Evolutionary conservation across 345 rosid species (phyloP).

Genomic region (Limnanthes douglasii): DNA sequence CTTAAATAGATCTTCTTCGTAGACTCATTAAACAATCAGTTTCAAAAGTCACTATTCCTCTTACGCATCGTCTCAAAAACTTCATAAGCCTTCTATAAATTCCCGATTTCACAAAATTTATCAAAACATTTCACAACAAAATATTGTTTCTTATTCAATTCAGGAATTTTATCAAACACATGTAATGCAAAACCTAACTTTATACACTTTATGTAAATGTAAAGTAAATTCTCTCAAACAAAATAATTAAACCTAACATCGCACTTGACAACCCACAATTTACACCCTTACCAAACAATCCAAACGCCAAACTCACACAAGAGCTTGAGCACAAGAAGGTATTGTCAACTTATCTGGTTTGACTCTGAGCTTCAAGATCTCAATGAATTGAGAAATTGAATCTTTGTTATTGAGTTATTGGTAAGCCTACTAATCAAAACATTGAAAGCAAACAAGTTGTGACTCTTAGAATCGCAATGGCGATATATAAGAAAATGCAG

Average conservation of each 20-base stretch:
- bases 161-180: conserved; percentile 55
- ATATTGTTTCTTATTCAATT: conserved; percentile 15
- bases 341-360: conserved; percentile 37
- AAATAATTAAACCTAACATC: conserved; percentile 29
- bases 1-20: conserved; percentile 18
- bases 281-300: conserved; percentile 20
- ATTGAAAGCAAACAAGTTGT: conserved; percentile 34
- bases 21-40: conserved; percentile 44
- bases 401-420: conserved; percentile 16
- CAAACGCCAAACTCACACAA: conserved; percentile 12
- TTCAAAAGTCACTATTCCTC: conserved; percentile 35
- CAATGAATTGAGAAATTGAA: conserved; percentile 27
- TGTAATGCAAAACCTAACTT: conserved; percentile 18
- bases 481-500: conserved; percentile 22
- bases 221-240: conserved; percentile 28
- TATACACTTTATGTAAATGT: conserved; percentile 33
- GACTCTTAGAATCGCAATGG: conserved; percentile 18
- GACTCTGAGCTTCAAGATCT: conserved; percentile 26
- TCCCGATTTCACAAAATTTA: conserved; percentile 29
- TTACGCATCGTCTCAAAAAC: conserved; percentile 34
- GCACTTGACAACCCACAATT: conserved; percentile 24
- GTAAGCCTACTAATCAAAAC: conserved; percentile 39
- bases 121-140: conserved; percentile 52
- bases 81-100: conserved; percentile 25
- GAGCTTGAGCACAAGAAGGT: conserved; percentile 41